A percentile compares a stretch with the other conserved stretches of the same genome.
Evolutionary conservation across 73 alveolate genomes (phyloP).

Genomic region (Paraurostyla sp.): DNA sequence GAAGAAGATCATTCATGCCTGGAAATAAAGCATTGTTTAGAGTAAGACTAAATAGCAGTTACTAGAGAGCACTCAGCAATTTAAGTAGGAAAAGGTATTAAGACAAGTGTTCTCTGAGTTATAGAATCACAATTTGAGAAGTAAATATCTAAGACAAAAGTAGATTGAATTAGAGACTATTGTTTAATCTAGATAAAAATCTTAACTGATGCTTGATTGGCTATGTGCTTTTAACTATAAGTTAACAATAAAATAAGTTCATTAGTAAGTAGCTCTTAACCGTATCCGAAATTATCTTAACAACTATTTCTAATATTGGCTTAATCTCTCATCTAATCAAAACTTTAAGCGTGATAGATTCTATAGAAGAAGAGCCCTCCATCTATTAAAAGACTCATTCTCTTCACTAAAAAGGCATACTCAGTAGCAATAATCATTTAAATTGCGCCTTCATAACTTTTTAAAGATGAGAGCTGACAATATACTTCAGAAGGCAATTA

Average conservation of each 20-base stretch:
- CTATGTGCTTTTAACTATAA: neutral
- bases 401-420: neutral
- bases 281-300: neutral
- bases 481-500: neutral
- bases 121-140: neutral
- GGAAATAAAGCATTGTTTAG: neutral
- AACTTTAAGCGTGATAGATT: neutral
- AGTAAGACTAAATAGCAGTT: neutral
- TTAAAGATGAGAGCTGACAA: conserved; percentile 8
- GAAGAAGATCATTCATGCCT: neutral
- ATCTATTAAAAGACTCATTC: neutral
- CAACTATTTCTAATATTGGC: neutral
- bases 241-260: neutral
- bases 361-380: neutral
- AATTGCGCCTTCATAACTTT: neutral
- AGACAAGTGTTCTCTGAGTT: neutral
- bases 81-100: neutral
- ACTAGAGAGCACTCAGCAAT: neutral
- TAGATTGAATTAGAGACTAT: neutral
- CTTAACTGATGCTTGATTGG: neutral
- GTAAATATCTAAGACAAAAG: neutral
- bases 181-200: neutral
- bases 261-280: neutral
- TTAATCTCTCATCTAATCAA: neutral
- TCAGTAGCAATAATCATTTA: neutral